Base-by-base conservation (phyloP, 306 rosid genomes). In the Mucuna pruriens region DNA sequence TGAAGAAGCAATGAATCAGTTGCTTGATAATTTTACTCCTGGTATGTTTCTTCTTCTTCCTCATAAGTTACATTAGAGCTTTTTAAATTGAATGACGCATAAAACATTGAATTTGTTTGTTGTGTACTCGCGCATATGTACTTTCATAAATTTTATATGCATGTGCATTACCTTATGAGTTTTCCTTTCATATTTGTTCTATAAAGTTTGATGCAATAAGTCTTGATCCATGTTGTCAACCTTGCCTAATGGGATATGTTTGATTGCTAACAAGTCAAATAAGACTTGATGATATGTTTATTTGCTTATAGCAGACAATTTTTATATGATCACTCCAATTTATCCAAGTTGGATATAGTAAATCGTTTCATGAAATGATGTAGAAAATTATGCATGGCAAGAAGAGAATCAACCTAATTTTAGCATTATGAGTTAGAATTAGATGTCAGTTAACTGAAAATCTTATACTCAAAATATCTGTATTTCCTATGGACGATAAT, bases 1-100 rank as follows among this genome's bases (percentile, higher is more conserved):
- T 70, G 44, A 4, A 12, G 48, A 63, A 76, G 16, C 9, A 65
- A 19, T 11, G 48, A 10, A 39, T 67, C 61, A 36, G 15, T 8
- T 70, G 31, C 61, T 12, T 9, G 0, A 26, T 70, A 29, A 61
- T 26, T n/a, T 31, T 22, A 45, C 67, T 76, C 26, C 76, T 16
- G 6, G 76, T 83, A 61, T 16, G 44, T 70, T 49, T 70, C 49
- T 25, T 77, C n/a, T 29, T 38, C 42, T 55, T 22, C 49, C 68
- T 60, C 38, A 31, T 75, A 20, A 49, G 80, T 36, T 40, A 62
- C 69, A 45, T 46, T 31, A 19, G 33, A 3, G 36, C 29, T 16
- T 65, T 66, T 66, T 40, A 25, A 38, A 49, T 62, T 63, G 55
- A 61, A 63, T 73, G 36, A 65, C 23, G 7, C 16, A 5, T 1